These are phyloP conservation scores for Curvularia spicifera DNA, from an alignment of 2,329 filamentous ascomycete genomes.

Conservation along the genomic window DNA sequence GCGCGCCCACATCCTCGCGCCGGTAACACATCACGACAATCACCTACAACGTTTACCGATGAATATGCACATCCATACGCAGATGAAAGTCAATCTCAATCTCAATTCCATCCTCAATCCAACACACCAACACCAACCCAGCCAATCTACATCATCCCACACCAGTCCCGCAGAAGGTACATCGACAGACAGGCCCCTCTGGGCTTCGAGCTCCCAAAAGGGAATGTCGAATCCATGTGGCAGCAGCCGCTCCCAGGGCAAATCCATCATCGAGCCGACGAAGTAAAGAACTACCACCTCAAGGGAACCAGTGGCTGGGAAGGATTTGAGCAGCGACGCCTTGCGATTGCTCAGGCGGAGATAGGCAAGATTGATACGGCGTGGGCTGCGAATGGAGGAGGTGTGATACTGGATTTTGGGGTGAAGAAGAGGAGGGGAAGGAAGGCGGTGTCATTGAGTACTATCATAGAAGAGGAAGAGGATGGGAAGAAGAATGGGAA, in stretches of 20 bases:
- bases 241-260: not conserved
- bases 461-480: not conserved
- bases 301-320: conserved; percentile 3
- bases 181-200: not conserved
- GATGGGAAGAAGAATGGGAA: not conserved
- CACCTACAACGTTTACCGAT: not conserved
- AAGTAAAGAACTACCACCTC: not conserved
- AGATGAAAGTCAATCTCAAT: not conserved
- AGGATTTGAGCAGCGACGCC: not conserved
- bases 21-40: not conserved
- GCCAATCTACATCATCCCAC: not conserved
- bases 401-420: not conserved
- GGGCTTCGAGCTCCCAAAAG: too few relatives aligned
- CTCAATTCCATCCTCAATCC: not conserved
- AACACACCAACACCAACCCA: not conserved
- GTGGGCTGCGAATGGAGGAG: conserved; percentile 4
- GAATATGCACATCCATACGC: not conserved
- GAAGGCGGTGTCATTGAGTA: too few relatives aligned
- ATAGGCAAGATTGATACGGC: conserved; percentile 3
- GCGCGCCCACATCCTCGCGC: too few relatives aligned
- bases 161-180: not conserved
- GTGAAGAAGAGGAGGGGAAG: not conserved
- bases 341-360: not conserved
- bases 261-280: conserved; percentile 10
- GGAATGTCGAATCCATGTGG: not conserved